Base-by-base conservation (phyloP, 2,329 filamentous ascomycete species). In the Sporothrix phasma region DNA sequence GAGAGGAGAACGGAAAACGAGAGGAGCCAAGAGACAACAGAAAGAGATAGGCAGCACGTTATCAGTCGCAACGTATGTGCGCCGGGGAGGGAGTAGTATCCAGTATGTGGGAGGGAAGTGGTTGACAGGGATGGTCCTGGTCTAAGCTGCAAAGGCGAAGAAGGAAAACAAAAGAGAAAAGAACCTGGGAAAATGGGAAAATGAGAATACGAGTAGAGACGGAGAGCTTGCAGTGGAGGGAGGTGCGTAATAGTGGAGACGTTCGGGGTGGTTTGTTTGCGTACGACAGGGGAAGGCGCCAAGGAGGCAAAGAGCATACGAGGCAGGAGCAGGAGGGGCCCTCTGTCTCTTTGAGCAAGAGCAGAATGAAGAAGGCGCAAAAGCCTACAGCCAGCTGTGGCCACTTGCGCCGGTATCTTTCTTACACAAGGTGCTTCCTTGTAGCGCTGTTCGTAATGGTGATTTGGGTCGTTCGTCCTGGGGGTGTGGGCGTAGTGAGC, bases 181-280 rank as follows among this genome's bases (percentile, higher is more conserved):
- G 34, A 37, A 37, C 34, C 34, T 13, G 7, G 15, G 13, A 24
- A 62, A 41, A n/a, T 26, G 39, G 19, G 29, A 54, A 34, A 64
- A 41, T 47, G 51, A 31, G 43, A 26, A 22, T 24, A 31, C n/a
- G 22, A 22, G 22, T 3, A 29, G 45, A 43, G 24, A 56, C 45
- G 15, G 19, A 10, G 45, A 19, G 22, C 22, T 47, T 11, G 45
- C n/a, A 54, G 29, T 37, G n/a, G n/a, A 19, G 17, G 17, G 13
- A 26, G 17, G 34, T 61, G 58, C 58, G 58, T 61, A 61, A 61
- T 61, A 61, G 58, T 61, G 58, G 58, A 24, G n/a, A n/a, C n/a
- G 13, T 24, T 17, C 29, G 15, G 29, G 41, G 41, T 24, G 19
- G 53, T 8, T 45, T 45, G 54, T 59, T 59, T 59, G 54, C 39